Conservation (phyloP, 2,329 filamentous ascomycete genomes). For the Exophiala dermatitidis region DNA sequence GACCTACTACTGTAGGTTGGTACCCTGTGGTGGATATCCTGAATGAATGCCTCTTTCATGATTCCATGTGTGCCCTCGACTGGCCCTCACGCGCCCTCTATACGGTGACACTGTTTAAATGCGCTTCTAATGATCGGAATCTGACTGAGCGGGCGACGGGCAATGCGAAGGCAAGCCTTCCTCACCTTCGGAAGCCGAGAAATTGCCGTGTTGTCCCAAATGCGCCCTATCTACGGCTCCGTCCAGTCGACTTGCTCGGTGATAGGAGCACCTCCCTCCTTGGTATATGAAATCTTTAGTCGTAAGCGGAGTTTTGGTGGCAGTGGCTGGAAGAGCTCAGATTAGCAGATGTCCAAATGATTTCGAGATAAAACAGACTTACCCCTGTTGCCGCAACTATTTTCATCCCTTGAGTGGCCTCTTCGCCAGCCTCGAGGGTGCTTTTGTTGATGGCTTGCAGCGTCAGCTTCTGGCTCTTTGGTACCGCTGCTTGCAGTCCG, state of each 20-base stretch:
- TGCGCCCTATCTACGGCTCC: slow-evolving; percentile 50
- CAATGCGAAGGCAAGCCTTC: too few species aligned
- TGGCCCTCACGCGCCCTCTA: too few species aligned
- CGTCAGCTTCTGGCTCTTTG: slow-evolving; percentile 91
- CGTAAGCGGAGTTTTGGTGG: slow-evolving; percentile 66
- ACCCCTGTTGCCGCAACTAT: slow-evolving; percentile 80
- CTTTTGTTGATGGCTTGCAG: slow-evolving; percentile 79
- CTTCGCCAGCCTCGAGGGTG: slow-evolving; percentile 67
- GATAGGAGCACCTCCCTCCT: slow-evolving; percentile 58
- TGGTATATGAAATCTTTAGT: slow-evolving; percentile 73
- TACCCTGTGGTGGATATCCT: too few species aligned
- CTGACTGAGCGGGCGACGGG: too few species aligned
- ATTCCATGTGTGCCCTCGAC: too few species aligned
- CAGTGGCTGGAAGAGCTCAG: slow-evolving; percentile 52
- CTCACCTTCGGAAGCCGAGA: neutral
- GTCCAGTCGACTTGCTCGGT: slow-evolving; percentile 97
- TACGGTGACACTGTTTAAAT: too few species aligned
- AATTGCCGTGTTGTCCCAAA: neutral
- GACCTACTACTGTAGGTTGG: too few species aligned
- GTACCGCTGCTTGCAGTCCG: slow-evolving; percentile 86
- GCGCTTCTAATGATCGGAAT: too few species aligned
- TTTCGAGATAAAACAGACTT: slow-evolving; percentile 43
- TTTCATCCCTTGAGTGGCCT: slow-evolving; percentile 86
- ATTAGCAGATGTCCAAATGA: neutral
- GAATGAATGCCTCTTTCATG: too few species aligned